These are phyloP conservation scores for Aspergillus viridinutans DNA, from an alignment of 2,329 filamentous ascomycete genomes.

Conservation along the genomic window DNA sequence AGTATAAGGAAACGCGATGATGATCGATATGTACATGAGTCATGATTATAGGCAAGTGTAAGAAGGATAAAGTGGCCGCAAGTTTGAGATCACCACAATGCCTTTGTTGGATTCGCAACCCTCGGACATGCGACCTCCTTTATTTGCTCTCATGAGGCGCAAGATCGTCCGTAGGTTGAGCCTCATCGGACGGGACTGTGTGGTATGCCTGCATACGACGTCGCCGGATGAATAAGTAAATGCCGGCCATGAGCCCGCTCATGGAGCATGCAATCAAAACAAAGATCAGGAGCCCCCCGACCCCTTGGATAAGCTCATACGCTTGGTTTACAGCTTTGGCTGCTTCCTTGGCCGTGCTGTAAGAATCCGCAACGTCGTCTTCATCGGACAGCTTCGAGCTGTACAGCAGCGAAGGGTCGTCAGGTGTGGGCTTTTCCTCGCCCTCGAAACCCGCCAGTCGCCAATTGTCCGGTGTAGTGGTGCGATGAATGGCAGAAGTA, in stretches of 20 bases:
- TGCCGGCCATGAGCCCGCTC: conserved; percentile 19
- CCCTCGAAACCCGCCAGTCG: conserved; percentile 26
- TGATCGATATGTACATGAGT: neutral
- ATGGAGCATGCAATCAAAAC: conserved; percentile 21
- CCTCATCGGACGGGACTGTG: conserved; percentile 28
- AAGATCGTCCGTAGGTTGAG: conserved; percentile 16
- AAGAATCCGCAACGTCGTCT: conserved; percentile 7
- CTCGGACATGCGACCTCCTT: neutral
- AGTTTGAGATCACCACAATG: neutral
- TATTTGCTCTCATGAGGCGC: neutral
- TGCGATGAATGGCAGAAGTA: conserved; percentile 24
- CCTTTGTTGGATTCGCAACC: neutral
- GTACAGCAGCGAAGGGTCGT: conserved; percentile 24
- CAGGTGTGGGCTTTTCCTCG: conserved; percentile 18
- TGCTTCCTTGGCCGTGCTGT: conserved; percentile 18
- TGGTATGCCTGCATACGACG: conserved; percentile 25
- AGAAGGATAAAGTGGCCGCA: neutral
- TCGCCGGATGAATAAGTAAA: conserved; percentile 17
- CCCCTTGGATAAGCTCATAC: conserved; percentile 27
- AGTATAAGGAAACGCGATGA: neutral
- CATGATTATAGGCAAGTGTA: neutral
- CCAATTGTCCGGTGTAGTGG: conserved; percentile 25
- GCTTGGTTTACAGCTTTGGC: conserved; percentile 27
- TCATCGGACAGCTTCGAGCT: conserved; percentile 13
- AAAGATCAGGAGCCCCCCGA: conserved; percentile 28